phyloP scores from a whole-genome alignment of 148 eudicot species.

The Rhododendron molle region DNA sequence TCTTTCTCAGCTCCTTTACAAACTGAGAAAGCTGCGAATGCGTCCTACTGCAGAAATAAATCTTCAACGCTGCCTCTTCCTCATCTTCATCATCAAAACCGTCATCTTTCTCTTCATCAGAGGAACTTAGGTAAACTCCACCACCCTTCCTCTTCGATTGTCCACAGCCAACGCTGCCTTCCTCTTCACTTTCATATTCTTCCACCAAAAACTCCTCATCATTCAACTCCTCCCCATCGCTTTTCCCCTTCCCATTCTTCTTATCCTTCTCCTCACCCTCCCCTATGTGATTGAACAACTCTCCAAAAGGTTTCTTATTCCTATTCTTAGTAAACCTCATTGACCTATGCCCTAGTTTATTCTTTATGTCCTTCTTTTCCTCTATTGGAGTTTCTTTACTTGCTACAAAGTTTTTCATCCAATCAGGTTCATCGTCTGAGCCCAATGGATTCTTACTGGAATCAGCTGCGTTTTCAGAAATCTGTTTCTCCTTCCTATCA shows the following conservation, averaged over 20 bases:
- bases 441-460: conserved; percentile 12
- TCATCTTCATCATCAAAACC: conserved; percentile 30
- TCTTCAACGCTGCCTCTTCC: conserved; percentile 46
- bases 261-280: conserved; percentile 21
- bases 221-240: conserved; percentile 34
- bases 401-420: conserved; percentile 61
- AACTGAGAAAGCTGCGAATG: conserved; percentile 98
- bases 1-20: conserved; percentile 83
- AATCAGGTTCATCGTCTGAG: conserved; percentile 85
- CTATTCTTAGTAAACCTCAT: conserved; percentile 29
- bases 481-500: conserved; percentile 39
- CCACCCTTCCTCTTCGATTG: conserved; percentile 55
- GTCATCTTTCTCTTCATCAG: conserved; percentile 54
- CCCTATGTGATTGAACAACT: conserved; percentile 19
- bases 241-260: conserved; percentile 18
- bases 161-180: conserved; percentile 29
- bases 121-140: conserved; percentile 43
- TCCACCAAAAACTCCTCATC: conserved; percentile 78
- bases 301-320: conserved; percentile 34
- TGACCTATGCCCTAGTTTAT: conserved; percentile 20
- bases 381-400: conserved; percentile 34
- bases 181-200: conserved; percentile 83
- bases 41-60: conserved; percentile 86
- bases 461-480: conserved; percentile 1
- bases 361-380: conserved; percentile 25